phyloP scores from a whole-genome alignment of 164 flowering plant species.

The Magnolia sinica region DNA sequence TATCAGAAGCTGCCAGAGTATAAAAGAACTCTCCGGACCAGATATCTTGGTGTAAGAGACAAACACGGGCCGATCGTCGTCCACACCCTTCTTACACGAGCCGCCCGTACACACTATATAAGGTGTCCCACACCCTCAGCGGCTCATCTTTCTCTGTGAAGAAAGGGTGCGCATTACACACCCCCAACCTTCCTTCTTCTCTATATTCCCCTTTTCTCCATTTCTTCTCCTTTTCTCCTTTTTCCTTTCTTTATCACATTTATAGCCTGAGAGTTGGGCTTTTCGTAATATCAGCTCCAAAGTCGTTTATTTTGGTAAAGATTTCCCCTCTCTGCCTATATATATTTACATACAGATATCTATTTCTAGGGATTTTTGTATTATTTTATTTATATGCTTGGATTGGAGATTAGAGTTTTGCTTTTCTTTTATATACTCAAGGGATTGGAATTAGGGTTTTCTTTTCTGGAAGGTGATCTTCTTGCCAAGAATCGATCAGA shows the following conservation, averaged over 20 bases:
- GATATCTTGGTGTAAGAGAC: not conserved
- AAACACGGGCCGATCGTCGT: not conserved
- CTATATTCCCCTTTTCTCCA: not conserved
- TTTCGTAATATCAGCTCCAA: not conserved
- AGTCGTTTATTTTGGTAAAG: not conserved
- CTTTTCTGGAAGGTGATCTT: not conserved
- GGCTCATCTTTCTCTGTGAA: no score
- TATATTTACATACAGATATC: no score
- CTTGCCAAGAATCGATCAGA: no score
- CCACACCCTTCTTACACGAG: not conserved
- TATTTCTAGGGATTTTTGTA: not conserved
- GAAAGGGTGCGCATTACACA: not conserved
- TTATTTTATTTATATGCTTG: not conserved
- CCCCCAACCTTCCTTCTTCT: not conserved
- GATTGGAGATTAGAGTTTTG: not conserved
- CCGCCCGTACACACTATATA: not conserved
- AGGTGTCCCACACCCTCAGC: not conserved
- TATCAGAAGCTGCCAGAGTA: no score
- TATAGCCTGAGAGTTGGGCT: not conserved
- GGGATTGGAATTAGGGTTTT: not conserved
- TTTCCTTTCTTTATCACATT: not conserved
- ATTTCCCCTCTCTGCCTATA: not conserved
- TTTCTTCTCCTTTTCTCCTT: not conserved
- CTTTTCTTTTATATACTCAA: not conserved
- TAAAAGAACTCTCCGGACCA: not conserved